Base-by-base conservation (phyloP, 495 filamentous ascomycete genomes). In the Daldinia caldariorum region DNA sequence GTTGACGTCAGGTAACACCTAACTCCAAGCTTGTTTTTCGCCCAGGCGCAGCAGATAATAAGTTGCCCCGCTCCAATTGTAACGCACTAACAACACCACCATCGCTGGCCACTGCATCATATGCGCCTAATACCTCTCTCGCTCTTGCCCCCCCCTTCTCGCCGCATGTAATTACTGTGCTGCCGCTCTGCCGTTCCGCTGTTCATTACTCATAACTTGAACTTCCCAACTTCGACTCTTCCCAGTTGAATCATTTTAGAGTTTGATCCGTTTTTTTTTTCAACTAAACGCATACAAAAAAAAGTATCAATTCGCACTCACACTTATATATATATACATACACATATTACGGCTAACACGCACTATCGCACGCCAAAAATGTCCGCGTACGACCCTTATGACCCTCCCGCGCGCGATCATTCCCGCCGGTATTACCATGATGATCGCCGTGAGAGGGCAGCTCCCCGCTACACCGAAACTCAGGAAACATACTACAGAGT, bases 311-410 rank as follows among this genome's bases (percentile, higher is more conserved):
- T 45, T 45, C 9, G 18, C 7, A 45, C 16, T 16, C 2, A 45
- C 49, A 51, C 10, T 31, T 14, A 31, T 31, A 26, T 26, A 26
- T 3, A 26, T 3, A 26, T 26, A 26, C 16, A 51, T 12, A 51
- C 12, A 34, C 16, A 13, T 45, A 57, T 6, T 1, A 39, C 26
- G 26, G 26, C 26, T 26, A 26, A 26, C 26, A 56, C 20, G 0
- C 6, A 43, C 29, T 43, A 59, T 14, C 35, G 18, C 56, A 22
- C 38, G 26, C 29, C 51, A 34, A 65, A 54, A 58, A 85, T 85
- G 83, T 80, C 83, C 38, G 77, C 79, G 32, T 84, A 85, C 78
- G 82, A 83, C 64, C 79, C 74, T 9, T 84, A 84, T 60, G 83
- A 84, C 57, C 63, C 75, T 20, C 80, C 80, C 5, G 39, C 76